These are phyloP conservation scores for Tilletia horrida DNA, from an alignment of 1,284 basidiomycete species.

Conservation along the genomic window DNA sequence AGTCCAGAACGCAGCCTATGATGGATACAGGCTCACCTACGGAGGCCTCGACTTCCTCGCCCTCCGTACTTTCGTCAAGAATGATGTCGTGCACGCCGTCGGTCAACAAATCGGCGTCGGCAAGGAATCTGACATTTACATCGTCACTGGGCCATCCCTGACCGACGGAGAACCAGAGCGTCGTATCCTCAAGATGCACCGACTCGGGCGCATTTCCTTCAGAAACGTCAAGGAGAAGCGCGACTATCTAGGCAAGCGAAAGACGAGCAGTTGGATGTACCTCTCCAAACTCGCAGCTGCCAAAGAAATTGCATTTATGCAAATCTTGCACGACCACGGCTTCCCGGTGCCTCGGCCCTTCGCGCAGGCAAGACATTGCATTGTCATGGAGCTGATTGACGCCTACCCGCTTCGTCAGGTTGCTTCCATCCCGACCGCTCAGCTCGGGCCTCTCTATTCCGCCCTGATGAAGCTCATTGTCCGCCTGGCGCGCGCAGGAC, in stretches of 20 bases:
- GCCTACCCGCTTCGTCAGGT: conserved; percentile 96
- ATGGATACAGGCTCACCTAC: conserved; percentile 94
- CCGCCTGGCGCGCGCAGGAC: conserved; percentile 81
- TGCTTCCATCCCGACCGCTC: conserved; percentile 69
- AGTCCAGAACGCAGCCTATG: conserved; percentile 90
- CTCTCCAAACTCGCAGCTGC: conserved; percentile 93
- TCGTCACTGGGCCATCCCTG: conserved; percentile 69
- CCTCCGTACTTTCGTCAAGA: conserved; percentile 82
- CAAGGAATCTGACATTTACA: conserved; percentile 91
- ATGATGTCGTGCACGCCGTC: conserved; percentile 59
- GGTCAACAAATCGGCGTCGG: conserved; percentile 98
- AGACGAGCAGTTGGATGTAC: conserved; percentile 99
- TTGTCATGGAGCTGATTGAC: conserved; percentile 94
- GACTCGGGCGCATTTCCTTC: conserved; percentile 92
- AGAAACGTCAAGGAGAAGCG: conserved; percentile 93
- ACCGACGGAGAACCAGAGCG: conserved; percentile 65
- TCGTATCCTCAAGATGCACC: conserved; percentile 86
- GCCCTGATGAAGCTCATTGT: conserved; percentile 92
- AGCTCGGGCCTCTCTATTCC: conserved; percentile 80
- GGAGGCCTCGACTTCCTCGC: conserved; percentile 96
- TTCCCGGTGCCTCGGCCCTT: conserved; percentile 92
- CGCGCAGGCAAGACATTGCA: conserved; percentile 88
- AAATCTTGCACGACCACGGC: conserved; percentile 85
- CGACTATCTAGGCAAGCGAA: conserved; percentile 92
- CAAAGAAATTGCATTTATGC: conserved; percentile 99